Evolutionary conservation across 2,329 filamentous ascomycete species (phyloP).

Genomic region (Sordariomycetes sp.): DNA sequence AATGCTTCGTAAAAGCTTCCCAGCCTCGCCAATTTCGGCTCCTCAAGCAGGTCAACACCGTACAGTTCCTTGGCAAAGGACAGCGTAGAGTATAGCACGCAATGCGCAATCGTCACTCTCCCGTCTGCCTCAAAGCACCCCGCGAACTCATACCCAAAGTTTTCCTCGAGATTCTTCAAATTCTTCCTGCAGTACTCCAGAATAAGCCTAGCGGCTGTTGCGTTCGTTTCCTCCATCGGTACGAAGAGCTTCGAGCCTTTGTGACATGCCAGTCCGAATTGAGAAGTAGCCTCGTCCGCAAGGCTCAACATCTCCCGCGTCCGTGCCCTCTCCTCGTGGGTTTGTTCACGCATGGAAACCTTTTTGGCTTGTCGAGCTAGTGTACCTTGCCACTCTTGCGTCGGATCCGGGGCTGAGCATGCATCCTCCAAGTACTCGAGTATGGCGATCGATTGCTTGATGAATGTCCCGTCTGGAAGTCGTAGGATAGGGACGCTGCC

Average conservation of each 20-base stretch:
- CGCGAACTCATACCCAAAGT: neutral
- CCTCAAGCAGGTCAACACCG: neutral
- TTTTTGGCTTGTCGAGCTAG: neutral
- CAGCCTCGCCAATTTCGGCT: slow-evolving; percentile 17
- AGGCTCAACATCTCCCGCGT: neutral
- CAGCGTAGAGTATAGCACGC: slow-evolving; percentile 2
- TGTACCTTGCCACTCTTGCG: slow-evolving; percentile 7
- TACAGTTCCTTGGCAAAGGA: slow-evolving; percentile 1
- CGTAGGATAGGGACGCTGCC: slow-evolving; percentile 10
- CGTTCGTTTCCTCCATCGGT: neutral
- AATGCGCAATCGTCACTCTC: neutral
- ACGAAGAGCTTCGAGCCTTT: slow-evolving; percentile 1
- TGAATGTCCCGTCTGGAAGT: slow-evolving; percentile 10
- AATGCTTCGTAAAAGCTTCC: neutral
- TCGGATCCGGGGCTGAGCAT: slow-evolving; percentile 8
- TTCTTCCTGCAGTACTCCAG: slow-evolving; percentile 1
- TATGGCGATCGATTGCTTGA: slow-evolving; percentile 13
- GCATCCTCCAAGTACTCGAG: slow-evolving; percentile 14
- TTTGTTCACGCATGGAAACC: neutral
- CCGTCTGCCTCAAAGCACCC: neutral
- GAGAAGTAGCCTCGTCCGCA: slow-evolving; percentile 2
- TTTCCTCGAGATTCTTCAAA: neutral
- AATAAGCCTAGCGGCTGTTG: neutral
- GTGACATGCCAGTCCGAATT: neutral
- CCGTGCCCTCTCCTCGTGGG: slow-evolving; percentile 1